Evolutionary conservation across 805 yeast species (phyloP), one percentile per base, ranked within the genome.

Genomic region (Candida palmyrensis): DNA sequence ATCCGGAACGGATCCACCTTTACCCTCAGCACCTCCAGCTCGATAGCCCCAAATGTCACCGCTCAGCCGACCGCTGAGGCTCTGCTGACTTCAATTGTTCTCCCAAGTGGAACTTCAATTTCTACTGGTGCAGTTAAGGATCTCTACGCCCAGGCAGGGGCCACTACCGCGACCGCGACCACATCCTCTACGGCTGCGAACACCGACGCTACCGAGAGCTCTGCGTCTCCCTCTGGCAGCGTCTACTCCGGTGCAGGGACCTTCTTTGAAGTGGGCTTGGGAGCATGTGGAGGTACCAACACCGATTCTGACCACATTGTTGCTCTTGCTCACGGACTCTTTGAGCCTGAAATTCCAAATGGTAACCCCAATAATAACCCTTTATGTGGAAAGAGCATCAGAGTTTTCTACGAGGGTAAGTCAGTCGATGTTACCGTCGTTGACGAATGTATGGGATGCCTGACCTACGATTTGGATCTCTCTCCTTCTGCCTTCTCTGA

Each of bases 371-470:
- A 70, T 44, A 48, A 65, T 38, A 66, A 65, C 53, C 61, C 73
- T 43, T 59, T 63, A 47, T 76, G 82, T 53, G 81, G 80, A 33
- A 68, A 63, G 53, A 52, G 64, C 46, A 72, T 75, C 45, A 57
- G 53, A 30, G 73, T 74, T 23, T 46, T 45, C 45, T 68, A 66
- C 45, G 54, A 56, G 37, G 77, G 72, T 31, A 71, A 71, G 48
- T 56, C 75, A 11, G 80, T 75, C 37, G 65, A 60, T 27, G 83
- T 77, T 30, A 69, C 71, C 15, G 77, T 77, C 31, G 71, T 65
- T 25, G 83, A 77, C 55, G 57, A 69, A 41, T 78, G 83, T 57
- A 71, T 60, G 34, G 79, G 74, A 16, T 78, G 83, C 48, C 41
- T 52, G 17, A 48, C 55, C 32, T 51, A 71, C 37, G 74, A 68